phyloP scores from a whole-genome alignment of 1,284 basidiomycete species.

The Agaricales sp. region DNA sequence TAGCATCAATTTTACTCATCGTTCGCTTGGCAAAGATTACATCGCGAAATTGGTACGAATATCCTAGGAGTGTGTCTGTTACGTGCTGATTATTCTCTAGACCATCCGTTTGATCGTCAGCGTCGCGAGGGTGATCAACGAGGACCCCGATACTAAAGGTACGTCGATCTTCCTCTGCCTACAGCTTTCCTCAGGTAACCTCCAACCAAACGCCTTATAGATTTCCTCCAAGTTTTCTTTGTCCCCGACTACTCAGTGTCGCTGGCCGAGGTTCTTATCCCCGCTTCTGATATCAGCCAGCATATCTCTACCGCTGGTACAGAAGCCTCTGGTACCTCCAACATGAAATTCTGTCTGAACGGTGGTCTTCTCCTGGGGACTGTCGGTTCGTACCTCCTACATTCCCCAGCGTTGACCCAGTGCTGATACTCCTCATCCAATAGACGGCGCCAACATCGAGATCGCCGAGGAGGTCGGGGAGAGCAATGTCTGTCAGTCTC shows the following conservation, averaged over 20 bases:
- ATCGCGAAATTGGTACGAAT: slow-evolving; percentile 61
- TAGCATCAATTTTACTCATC: too few species aligned
- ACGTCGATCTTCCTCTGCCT: background rate
- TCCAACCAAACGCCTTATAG: background rate
- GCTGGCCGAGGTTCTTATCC: slow-evolving; percentile 83
- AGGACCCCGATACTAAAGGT: slow-evolving; percentile 73
- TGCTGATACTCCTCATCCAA: slow-evolving; percentile 3
- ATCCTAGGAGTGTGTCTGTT: background rate
- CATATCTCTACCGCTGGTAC: slow-evolving; percentile 94
- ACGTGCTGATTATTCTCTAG: slow-evolving; percentile 19
- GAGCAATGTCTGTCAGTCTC: slow-evolving; percentile 32
- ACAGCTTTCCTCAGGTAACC: background rate
- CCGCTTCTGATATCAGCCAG: slow-evolving; percentile 84
- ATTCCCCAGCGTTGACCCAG: background rate
- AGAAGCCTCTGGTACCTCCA: slow-evolving; percentile 80
- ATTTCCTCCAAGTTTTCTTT: slow-evolving; percentile 79
- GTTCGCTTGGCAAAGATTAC: slow-evolving; percentile 37
- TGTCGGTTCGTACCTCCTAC: slow-evolving; percentile 40
- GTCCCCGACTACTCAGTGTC: slow-evolving; percentile 85
- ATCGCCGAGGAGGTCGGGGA: slow-evolving; percentile 85
- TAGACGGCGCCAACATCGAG: slow-evolving; percentile 90
- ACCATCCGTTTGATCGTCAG: slow-evolving; percentile 91
- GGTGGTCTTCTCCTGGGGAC: slow-evolving; percentile 79
- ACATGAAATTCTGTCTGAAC: slow-evolving; percentile 91
- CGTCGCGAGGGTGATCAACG: slow-evolving; percentile 77